Evolutionary conservation across 2,329 filamentous ascomycete genomes (phyloP), one percentile per base, ranked within the genome.

Genomic region (Penicillium sp.): DNA sequence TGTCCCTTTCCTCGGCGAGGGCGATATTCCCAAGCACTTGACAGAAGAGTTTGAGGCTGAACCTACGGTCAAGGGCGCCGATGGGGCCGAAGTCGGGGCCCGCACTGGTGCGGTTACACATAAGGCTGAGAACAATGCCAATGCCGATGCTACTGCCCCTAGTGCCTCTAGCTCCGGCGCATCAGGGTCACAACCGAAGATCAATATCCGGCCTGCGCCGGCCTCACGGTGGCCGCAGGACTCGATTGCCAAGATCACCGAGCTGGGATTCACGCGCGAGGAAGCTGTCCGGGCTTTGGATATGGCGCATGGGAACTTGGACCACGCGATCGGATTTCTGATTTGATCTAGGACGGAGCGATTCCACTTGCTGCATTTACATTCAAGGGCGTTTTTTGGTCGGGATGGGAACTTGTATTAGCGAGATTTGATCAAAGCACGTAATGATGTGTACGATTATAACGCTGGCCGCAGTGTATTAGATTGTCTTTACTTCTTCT

Each of bases 1-100:
- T 62, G 89, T 99, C 6, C 84, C 89, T 0, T 99, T 99, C 73
- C 78, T 99, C 11, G 89, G 90, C 43, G 94, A 97, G 74, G 88
- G 89, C 2, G 93, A 99, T 61, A 96, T 97, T 48, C 94, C 94
- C n/a, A 95, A 88, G 71, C 84, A 87, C 43, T 80, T 85, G 40
- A 74, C 81, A 34, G 89, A 92, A 62, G 87, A 89, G 57, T 80
- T 87, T 56, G 82, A 87, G 48, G 82, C 89, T 53, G 93, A 97
- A 74, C 91, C 92, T 4, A 91, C 88, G 13, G 84, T 97, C 45
- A 82, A 86, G 41, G 94, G 94, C 0, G 90, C 92, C 0, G 89
- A 88, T 36, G 93, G 92, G n/a, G 95, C 90, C 10, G 86, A 90
- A 45, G 91, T 97, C 58, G 93, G 93, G 40, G 87, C 88, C 45